Conservation (phyloP, 1,139 yeast genomes). For the Nadsonia starkeyi-henricii region DNA sequence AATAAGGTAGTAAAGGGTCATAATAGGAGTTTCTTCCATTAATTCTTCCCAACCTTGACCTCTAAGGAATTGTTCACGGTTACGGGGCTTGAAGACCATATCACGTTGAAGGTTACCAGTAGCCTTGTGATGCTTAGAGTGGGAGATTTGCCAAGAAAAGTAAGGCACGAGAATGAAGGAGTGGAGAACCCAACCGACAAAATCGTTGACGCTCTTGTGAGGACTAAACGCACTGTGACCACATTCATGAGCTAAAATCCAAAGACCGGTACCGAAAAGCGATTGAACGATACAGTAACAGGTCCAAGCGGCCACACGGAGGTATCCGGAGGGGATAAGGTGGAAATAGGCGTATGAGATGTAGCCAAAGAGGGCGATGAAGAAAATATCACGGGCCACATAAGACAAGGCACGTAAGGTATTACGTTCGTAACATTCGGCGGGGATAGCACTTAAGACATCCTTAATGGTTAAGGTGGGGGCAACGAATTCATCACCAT, state of each 20-base stretch:
- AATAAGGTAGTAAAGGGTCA: slow-evolving; percentile 39
- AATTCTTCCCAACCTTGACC: slow-evolving; percentile 35
- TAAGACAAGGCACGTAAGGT: slow-evolving; percentile 42
- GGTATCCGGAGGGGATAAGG: slow-evolving; percentile 28
- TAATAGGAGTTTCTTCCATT: slow-evolving; percentile 62
- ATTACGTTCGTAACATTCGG: slow-evolving; percentile 60
- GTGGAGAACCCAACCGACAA: slow-evolving; percentile 73
- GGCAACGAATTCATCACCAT: slow-evolving; percentile 52
- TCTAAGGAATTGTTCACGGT: slow-evolving; percentile 40
- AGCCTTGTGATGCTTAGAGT: slow-evolving; percentile 78
- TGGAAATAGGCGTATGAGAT: slow-evolving; percentile 44
- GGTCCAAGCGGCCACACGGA: slow-evolving; percentile 47
- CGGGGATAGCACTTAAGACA: slow-evolving; percentile 57
- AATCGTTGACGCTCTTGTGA: slow-evolving; percentile 52
- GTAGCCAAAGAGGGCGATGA: slow-evolving; percentile 38
- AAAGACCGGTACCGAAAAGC: slow-evolving; percentile 60
- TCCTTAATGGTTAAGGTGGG: slow-evolving; percentile 69
- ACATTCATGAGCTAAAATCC: slow-evolving; percentile 87
- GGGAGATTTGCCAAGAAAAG: slow-evolving; percentile 76
- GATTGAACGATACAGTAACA: slow-evolving; percentile 45
- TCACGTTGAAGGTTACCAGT: slow-evolving; percentile 72
- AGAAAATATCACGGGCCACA: slow-evolving; percentile 49
- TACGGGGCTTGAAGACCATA: slow-evolving; percentile 69
- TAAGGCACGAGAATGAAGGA: slow-evolving; percentile 69
- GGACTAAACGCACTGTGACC: slow-evolving; percentile 81